Evolutionary conservation across 208 protist genomes (phyloP).

Genomic region (Trypanosomatidae sp.): DNA sequence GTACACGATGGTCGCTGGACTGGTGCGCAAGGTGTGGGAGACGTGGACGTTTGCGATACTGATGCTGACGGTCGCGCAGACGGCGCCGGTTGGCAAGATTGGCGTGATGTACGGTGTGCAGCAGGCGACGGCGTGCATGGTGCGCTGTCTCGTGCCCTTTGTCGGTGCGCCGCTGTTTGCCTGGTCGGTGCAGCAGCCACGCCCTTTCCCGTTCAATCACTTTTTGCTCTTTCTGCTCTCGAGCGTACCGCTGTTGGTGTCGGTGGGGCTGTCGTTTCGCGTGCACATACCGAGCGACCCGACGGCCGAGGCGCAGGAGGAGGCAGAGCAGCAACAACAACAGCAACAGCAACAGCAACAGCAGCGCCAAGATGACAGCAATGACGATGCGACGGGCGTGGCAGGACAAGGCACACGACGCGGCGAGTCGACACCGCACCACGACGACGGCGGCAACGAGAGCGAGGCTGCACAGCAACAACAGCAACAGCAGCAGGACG

Average conservation of each 20-base stretch:
- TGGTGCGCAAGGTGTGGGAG: constrained; percentile 33
- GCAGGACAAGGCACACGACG: background rate
- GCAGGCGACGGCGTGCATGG: constrained; percentile 46
- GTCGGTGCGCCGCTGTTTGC: constrained; percentile 60
- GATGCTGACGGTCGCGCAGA: constrained; percentile 43
- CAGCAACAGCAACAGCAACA: background rate
- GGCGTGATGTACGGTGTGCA: constrained; percentile 67
- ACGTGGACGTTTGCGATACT: constrained; percentile 49
- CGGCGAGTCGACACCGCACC: background rate
- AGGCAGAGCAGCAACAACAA: background rate
- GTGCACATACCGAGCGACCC: constrained; percentile 1
- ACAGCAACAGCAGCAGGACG: background rate
- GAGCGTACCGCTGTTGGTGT: constrained; percentile 24
- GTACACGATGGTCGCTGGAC: constrained; percentile 20
- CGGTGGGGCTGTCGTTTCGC: constrained; percentile 4
- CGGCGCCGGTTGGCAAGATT: constrained; percentile 31
- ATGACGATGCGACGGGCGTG: too few relatives aligned
- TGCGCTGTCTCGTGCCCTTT: constrained; percentile 45
- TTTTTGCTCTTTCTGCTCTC: constrained; percentile 46
- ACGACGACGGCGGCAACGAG: background rate
- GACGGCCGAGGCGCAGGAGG: background rate
- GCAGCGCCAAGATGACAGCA: too few relatives aligned
- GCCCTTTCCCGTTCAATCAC: constrained; percentile 58
- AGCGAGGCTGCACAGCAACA: background rate
- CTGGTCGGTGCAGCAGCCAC: constrained; percentile 36